A percentile compares a stretch with the other conserved stretches of the same genome.
These are phyloP conservation scores for Zygoascus flipseniorum DNA, from an alignment of 805 yeast species.

Conservation along the genomic window DNA sequence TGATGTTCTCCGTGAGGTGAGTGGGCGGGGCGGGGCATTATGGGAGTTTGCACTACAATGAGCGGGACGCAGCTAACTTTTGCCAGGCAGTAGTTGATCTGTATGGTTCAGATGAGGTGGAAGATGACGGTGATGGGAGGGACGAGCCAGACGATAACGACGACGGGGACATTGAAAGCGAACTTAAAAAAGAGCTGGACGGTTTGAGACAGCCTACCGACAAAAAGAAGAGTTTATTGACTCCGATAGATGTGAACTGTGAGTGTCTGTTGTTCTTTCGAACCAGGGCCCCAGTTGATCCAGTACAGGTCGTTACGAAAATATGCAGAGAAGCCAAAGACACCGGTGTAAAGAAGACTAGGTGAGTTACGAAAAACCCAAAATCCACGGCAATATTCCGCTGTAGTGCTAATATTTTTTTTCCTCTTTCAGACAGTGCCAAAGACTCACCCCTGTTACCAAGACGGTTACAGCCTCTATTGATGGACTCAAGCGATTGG, in stretches of 20 bases:
- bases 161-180: constrained; percentile 55
- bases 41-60: too few relatives aligned
- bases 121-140: constrained; percentile 31
- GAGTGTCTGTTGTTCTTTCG: constrained; percentile 69
- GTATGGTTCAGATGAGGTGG: background rate
- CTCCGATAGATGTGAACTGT: constrained; percentile 24
- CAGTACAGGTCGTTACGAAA: constrained; percentile 57
- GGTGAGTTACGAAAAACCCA: constrained; percentile 34
- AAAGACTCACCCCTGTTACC: constrained; percentile 73
- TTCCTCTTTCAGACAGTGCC: constrained; percentile 48
- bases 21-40: constrained; percentile 4
- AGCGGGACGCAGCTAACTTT: background rate
- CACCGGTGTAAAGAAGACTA: constrained; percentile 43
- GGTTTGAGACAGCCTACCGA: constrained; percentile 39
- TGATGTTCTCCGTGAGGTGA: constrained; percentile 44
- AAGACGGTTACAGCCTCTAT: constrained; percentile 62
- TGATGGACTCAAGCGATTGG: constrained; percentile 56
- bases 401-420: background rate
- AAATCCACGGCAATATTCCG: background rate
- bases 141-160: constrained; percentile 23
- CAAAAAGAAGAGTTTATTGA: constrained; percentile 16
- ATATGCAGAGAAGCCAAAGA: constrained; percentile 55
- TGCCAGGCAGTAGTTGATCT: background rate
- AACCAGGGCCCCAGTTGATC: constrained; percentile 50
- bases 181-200: constrained; percentile 54